Percentiles rank a stretch among this genome's conserved stretches.
phyloP scores from a whole-genome alignment of 2,329 filamentous ascomycete genomes.

The Raffaelea ambrosiae region DNA sequence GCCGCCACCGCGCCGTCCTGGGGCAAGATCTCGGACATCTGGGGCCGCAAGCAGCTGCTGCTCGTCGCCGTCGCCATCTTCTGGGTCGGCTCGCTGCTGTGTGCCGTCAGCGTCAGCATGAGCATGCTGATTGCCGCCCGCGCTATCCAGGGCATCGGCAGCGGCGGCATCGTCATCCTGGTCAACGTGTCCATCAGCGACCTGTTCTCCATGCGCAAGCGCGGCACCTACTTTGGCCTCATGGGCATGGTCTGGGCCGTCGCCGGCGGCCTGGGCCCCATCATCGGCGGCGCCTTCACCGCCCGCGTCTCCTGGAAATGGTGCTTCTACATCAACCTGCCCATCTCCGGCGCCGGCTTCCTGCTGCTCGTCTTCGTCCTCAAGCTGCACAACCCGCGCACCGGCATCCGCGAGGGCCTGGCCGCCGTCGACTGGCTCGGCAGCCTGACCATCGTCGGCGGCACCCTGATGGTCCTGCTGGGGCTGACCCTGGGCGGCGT shows the following conservation, averaged over 20 bases:
- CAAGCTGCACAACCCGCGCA: slow-evolving; percentile 60
- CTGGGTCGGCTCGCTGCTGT: slow-evolving; percentile 41
- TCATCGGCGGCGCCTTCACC: slow-evolving; percentile 54
- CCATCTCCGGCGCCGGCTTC: slow-evolving; percentile 31
- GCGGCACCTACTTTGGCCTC: slow-evolving; percentile 48
- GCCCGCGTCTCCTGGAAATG: slow-evolving; percentile 51
- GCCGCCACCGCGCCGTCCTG: slow-evolving; percentile 62
- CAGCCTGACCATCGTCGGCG: slow-evolving; percentile 56
- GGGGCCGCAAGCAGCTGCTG: slow-evolving; percentile 46
- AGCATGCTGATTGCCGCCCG: slow-evolving; percentile 37
- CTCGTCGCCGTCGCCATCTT: slow-evolving; percentile 39
- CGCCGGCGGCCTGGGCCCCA: slow-evolving; percentile 55
- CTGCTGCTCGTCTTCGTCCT: slow-evolving; percentile 51
- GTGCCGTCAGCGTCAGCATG: slow-evolving; percentile 36
- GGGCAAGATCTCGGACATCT: slow-evolving; percentile 54
- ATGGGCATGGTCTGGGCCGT: slow-evolving; percentile 60
- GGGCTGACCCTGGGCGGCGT: slow-evolving; percentile 80
- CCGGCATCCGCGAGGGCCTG: slow-evolving; percentile 52
- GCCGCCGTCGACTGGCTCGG: slow-evolving; percentile 54
- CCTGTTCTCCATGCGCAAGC: slow-evolving; percentile 37
- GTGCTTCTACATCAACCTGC: slow-evolving; percentile 59
- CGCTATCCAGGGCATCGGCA: slow-evolving; percentile 43
- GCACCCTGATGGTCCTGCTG: slow-evolving; percentile 77
- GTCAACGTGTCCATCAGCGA: slow-evolving; percentile 47
- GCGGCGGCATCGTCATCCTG: slow-evolving; percentile 41